Conservation (phyloP, 768 basidiomycete species). For the Zangia roseola region DNA sequence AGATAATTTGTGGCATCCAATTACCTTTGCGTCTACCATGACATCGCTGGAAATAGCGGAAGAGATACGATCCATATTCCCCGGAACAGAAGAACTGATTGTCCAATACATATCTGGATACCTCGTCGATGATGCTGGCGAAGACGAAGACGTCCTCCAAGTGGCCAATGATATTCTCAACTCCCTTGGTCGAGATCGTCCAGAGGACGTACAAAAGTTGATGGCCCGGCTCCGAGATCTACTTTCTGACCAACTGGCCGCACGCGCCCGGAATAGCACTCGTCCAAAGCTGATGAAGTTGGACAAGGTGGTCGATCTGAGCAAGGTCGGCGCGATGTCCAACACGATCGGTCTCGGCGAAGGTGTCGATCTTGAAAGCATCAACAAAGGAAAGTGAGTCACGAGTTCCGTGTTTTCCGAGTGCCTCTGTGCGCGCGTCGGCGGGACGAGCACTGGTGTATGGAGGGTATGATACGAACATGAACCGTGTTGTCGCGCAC, state of each 20-base stretch:
- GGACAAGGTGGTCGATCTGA: slow-evolving; percentile 88
- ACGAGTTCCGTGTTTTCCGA: not conserved
- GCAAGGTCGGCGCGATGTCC: slow-evolving; percentile 72
- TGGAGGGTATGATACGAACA: not conserved
- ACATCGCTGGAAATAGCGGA: slow-evolving; percentile 76
- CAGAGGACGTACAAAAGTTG: slow-evolving; percentile 61
- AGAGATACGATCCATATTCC: slow-evolving; percentile 67
- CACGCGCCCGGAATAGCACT: slow-evolving; percentile 54
- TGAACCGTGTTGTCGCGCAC: slow-evolving; percentile 12
- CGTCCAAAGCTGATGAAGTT: slow-evolving; percentile 71
- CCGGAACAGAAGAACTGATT: slow-evolving; percentile 80
- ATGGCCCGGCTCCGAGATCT: slow-evolving; percentile 63
- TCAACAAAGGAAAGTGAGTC: slow-evolving; percentile 88
- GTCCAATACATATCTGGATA: slow-evolving; percentile 88
- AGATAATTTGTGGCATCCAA: not conserved
- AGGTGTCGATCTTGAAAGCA: slow-evolving; percentile 86
- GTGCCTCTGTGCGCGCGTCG: slow-evolving; percentile 1
- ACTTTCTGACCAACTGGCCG: slow-evolving; percentile 61
- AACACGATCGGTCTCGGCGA: slow-evolving; percentile 77
- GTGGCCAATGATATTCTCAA: slow-evolving; percentile 71
- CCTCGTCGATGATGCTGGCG: slow-evolving; percentile 83
- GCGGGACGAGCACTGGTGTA: not conserved
- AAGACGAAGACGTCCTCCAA: slow-evolving; percentile 84
- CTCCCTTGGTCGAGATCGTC: slow-evolving; percentile 66
- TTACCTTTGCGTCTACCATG: slow-evolving; percentile 37